These are phyloP conservation scores for Vishniacozyma victoriae DNA, from an alignment of 768 basidiomycete species.

Conservation along the genomic window DNA sequence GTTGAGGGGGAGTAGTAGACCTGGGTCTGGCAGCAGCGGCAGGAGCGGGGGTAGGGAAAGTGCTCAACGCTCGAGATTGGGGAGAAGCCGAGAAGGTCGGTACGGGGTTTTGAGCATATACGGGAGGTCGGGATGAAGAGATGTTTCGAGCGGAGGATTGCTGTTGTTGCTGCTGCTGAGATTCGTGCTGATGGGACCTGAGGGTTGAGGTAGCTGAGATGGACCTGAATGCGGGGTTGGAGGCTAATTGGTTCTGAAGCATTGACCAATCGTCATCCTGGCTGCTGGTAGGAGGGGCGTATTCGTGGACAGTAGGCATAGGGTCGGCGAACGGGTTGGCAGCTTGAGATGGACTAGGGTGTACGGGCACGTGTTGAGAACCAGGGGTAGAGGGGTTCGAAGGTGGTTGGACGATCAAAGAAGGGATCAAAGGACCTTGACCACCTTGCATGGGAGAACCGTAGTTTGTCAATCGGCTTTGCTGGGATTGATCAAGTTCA, in stretches of 20 bases:
- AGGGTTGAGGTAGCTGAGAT: constrained; percentile 38
- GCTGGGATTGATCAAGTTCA: neutral
- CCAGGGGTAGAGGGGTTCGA: constrained; percentile 34
- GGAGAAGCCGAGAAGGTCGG: too few relatives aligned
- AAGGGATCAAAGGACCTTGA: constrained; percentile 23
- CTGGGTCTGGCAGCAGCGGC: neutral
- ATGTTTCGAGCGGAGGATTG: neutral
- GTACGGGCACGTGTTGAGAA: constrained; percentile 7
- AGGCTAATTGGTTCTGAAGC: constrained; percentile 24
- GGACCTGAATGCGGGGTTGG: constrained; percentile 37
- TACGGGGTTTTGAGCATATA: neutral
- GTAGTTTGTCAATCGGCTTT: too few relatives aligned
- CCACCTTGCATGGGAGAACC: constrained; percentile 23
- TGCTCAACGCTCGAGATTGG: neutral
- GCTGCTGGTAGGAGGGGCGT: neutral
- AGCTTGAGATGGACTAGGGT: constrained; percentile 13
- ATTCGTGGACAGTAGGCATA: neutral
- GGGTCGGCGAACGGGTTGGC: neutral
- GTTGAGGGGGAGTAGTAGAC: constrained; percentile 7
- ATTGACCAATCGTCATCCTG: constrained; percentile 29
- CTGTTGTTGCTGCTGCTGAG: neutral
- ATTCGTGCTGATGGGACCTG: constrained; percentile 26
- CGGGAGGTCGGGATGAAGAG: constrained; percentile 6
- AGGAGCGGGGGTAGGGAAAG: neutral
- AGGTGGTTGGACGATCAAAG: constrained; percentile 30